A percentile compares a stretch with the other conserved stretches of the same genome.
Conservation (phyloP, 202 grass and related monocot genomes). For the Carex arenaria region DNA sequence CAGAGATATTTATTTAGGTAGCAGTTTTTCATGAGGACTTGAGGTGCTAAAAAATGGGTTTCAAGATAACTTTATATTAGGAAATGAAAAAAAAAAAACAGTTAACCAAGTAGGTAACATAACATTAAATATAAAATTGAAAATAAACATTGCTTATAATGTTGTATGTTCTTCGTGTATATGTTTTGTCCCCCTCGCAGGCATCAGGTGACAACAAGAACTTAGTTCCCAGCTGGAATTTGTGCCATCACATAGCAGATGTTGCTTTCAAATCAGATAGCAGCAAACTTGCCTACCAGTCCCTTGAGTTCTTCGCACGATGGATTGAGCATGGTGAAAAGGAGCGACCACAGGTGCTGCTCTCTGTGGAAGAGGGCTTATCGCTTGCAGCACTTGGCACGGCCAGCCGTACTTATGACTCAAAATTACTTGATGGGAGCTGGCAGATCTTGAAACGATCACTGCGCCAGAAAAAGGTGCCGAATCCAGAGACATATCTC, state of each 20-base stretch:
- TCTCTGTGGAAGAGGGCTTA: slow-evolving; percentile 85
- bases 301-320: slow-evolving; percentile 72
- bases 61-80: background rate
- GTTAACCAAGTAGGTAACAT: background rate
- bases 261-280: slow-evolving; percentile 74
- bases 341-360: slow-evolving; percentile 37
- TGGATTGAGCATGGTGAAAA: slow-evolving; percentile 75
- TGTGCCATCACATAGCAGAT: slow-evolving; percentile 66
- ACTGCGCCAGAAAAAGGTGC: slow-evolving; percentile 65
- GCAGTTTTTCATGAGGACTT: background rate
- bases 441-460: slow-evolving; percentile 70
- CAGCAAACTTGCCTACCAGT: slow-evolving; percentile 65
- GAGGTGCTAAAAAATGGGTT: background rate
- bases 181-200: slow-evolving; percentile 21
- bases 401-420: slow-evolving; percentile 55
- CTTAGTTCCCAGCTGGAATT: slow-evolving; percentile 61
- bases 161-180: background rate
- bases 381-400: slow-evolving; percentile 65
- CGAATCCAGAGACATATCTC: slow-evolving; percentile 73
- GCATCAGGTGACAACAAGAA: slow-evolving; percentile 79
- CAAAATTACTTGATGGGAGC: slow-evolving; percentile 64
- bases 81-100: background rate
- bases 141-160: slow-evolving; percentile 8
- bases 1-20: background rate
- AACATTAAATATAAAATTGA: background rate